A percentile compares a stretch with the other conserved stretches of the same genome.
Evolutionary conservation across 495 filamentous ascomycete species (phyloP).

Genomic region (Penicillium paradoxum): DNA sequence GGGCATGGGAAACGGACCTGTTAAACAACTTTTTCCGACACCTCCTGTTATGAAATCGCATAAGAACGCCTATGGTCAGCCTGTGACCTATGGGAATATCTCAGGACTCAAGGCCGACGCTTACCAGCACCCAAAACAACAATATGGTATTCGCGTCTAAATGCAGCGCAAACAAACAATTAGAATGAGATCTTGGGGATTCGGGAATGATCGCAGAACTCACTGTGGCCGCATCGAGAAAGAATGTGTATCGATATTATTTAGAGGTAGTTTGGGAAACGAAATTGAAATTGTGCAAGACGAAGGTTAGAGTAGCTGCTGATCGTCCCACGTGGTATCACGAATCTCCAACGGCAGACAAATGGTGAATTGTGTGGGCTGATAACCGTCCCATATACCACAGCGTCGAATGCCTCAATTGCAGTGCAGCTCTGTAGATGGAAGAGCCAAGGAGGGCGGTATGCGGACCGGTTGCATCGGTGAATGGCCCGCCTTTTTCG

Average conservation of each 20-base stretch:
- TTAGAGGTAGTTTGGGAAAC: background rate
- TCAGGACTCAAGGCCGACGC: slow-evolving; percentile 18
- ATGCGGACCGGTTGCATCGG: slow-evolving; percentile 5
- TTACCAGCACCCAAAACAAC: slow-evolving; percentile 84
- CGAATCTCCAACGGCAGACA: background rate
- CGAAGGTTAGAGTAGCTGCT: background rate
- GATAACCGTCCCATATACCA: background rate
- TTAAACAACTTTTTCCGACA: slow-evolving; percentile 96
- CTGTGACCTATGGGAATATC: slow-evolving; percentile 1
- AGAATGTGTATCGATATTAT: slow-evolving; percentile 6
- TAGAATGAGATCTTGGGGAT: slow-evolving; percentile 18
- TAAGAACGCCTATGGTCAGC: slow-evolving; percentile 9
- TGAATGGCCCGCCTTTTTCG: slow-evolving; percentile 5
- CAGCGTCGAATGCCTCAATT: no score
- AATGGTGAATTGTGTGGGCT: background rate
- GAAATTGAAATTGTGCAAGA: background rate
- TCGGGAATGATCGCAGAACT: slow-evolving; percentile 20
- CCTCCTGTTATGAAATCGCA: slow-evolving; percentile 56
- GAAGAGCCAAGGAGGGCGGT: background rate
- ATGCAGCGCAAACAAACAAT: slow-evolving; percentile 12
- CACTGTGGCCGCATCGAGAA: slow-evolving; percentile 52
- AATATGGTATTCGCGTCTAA: slow-evolving; percentile 82
- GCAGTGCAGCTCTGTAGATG: background rate
- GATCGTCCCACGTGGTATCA: slow-evolving; percentile 13
- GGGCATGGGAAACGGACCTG: slow-evolving; percentile 56